Base-by-base conservation (phyloP, 495 filamentous ascomycete species). In the Neurospora intermedia region DNA sequence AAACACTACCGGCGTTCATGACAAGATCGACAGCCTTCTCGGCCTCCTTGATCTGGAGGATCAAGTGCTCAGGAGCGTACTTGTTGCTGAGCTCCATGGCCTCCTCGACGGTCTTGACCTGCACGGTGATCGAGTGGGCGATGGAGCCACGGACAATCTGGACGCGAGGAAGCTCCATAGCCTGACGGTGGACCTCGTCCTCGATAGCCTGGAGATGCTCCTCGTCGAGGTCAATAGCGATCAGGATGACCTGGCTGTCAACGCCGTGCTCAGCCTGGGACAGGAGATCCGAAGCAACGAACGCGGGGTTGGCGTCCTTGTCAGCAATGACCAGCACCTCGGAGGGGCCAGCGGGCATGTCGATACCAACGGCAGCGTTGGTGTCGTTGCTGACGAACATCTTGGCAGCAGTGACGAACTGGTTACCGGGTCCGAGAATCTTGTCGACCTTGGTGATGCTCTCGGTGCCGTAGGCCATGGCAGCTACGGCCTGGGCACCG, bases 311-410 rank as follows among this genome's bases (percentile, higher is more conserved):
- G 41, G 96, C 91, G 69, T 88, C 84, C 81, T 90, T 89, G 84
- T 99, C 96, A n/a, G 96, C 96, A 43, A 99, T 88, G 46, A 99
- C 96, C 8, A 99, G 89, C 3, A 99, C 95, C 81, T 99, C 96
- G 62, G 94, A 97, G 5, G 96, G 96, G 11, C 96, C 96, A 46
- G 96, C 96, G 13, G 96, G 96, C 96, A 99, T 99, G 80, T 99
- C 96, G 78, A 99, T 99, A 82, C 92, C 91, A 18, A 99, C 96
- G 42, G 92, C 90, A 1, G 96, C 96, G 70, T 91, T 94, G 43
- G 96, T 98, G 78, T 98, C 96, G 81, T 98, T 99, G 79, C 90
- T 90, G 9, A 99, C 96, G 73, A 92, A 83, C 96, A 99, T 99
- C 89, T 99, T 99, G 69, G 92, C 96, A 0, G 96, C 96, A 0